Percentiles rank a stretch among this genome's conserved stretches.
phyloP scores from a whole-genome alignment of 2,329 filamentous ascomycete genomes.

The Pyricularia grisea region DNA sequence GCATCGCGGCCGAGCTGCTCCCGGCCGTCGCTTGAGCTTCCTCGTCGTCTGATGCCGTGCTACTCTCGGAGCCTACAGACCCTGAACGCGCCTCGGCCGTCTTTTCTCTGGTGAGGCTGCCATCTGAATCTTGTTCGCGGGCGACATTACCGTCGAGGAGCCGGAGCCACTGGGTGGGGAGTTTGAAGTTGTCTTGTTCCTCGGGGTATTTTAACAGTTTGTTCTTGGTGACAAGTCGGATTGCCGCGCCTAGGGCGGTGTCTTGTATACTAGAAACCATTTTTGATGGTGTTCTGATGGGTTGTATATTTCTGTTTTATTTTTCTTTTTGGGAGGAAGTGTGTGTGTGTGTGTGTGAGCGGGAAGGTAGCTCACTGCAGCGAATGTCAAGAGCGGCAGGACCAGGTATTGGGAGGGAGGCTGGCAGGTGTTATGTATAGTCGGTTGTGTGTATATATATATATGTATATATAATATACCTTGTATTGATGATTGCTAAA shows the following conservation, averaged over 20 bases:
- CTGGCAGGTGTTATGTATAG: neutral
- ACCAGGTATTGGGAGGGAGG: neutral
- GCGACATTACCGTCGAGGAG: conserved; percentile 64
- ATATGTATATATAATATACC: neutral
- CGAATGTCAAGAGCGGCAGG: neutral
- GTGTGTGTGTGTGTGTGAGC: neutral
- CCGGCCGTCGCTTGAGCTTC: neutral
- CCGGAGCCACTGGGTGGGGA: conserved; percentile 55
- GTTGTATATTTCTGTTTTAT: neutral
- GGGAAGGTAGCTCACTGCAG: neutral
- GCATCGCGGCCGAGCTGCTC: conserved; percentile 9
- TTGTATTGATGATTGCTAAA: neutral
- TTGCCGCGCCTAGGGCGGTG: conserved; percentile 16
- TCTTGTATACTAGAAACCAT: conserved; percentile 13
- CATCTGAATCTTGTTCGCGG: conserved; percentile 48
- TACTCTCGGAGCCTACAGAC: neutral
- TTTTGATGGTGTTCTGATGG: neutral
- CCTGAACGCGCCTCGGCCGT: conserved; percentile 35
- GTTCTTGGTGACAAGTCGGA: conserved; percentile 19
- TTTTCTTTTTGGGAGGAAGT: neutral
- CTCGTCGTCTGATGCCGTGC: neutral
- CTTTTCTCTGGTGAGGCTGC: conserved; percentile 34
- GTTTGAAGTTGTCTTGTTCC: conserved; percentile 58
- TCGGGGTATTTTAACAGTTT: conserved; percentile 47
- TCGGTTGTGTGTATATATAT: neutral